These are phyloP conservation scores for Dothistroma pini DNA, from an alignment of 2,329 filamentous ascomycete species.

Conservation along the genomic window DNA sequence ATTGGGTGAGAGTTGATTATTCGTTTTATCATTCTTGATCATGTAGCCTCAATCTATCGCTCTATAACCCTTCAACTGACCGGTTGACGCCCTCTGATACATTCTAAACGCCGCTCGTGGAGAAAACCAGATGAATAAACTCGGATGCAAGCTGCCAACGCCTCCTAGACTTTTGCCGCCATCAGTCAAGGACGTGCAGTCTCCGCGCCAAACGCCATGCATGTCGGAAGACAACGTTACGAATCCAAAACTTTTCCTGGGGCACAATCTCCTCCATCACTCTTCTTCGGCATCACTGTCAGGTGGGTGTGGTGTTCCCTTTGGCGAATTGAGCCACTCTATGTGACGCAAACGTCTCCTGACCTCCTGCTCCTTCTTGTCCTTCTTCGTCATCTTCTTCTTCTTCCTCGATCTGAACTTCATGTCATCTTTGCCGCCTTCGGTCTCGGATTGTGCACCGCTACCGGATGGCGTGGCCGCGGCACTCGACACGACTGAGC, in stretches of 20 bases:
- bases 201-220: conserved; percentile 3
- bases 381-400: conserved; percentile 98
- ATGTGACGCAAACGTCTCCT: conserved; percentile 80
- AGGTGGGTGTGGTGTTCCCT: conserved; percentile 72
- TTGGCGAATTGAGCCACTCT: conserved; percentile 64
- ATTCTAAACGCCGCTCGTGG: not conserved
- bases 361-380: conserved; percentile 89
- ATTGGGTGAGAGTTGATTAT: not conserved
- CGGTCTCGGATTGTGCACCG: conserved; percentile 55
- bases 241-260: not conserved
- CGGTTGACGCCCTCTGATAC: not conserved
- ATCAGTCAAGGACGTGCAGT: not conserved
- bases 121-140: not conserved
- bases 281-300: conserved; percentile 72
- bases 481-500: conserved; percentile 41
- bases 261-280: not conserved
- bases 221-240: not conserved
- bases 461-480: conserved; percentile 34
- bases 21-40: not conserved
- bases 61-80: not conserved
- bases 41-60: not conserved
- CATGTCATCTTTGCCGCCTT: conserved; percentile 71
- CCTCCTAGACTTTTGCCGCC: conserved; percentile 4
- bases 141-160: not conserved
- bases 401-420: conserved; percentile 92